Evolutionary conservation across 768 basidiomycete species (phyloP).

Genomic region (Boletus vermiculosoides): DNA sequence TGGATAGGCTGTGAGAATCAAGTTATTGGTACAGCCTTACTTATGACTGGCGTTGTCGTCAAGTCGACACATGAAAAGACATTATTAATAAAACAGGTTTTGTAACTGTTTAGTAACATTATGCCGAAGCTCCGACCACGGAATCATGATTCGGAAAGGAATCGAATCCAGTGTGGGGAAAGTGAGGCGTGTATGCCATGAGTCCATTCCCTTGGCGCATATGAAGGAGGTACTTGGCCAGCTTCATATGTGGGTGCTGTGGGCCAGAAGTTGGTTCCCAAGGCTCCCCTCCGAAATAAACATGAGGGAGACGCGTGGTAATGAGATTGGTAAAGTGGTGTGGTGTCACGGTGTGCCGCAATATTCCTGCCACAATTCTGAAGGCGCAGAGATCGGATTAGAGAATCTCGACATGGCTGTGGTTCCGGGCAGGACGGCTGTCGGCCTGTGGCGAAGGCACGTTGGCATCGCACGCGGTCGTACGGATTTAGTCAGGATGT

Average conservation of each 20-base stretch:
- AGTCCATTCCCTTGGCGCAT: background rate
- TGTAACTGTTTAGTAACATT: background rate
- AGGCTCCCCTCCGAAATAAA: constrained; percentile 1
- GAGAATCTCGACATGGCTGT: background rate
- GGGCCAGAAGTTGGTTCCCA: background rate
- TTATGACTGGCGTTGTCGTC: constrained; percentile 3
- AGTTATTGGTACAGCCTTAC: background rate
- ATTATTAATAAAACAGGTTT: background rate
- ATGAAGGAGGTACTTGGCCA: background rate
- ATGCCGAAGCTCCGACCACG: background rate
- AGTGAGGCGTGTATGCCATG: constrained; percentile 2
- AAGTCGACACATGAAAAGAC: constrained; percentile 6
- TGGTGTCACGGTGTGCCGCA: constrained; percentile 6
- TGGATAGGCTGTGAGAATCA: constrained; percentile 7
- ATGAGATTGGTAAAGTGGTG: background rate
- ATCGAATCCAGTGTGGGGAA: constrained; percentile 14
- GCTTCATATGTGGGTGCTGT: constrained; percentile 5
- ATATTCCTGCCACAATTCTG: constrained; percentile 8
- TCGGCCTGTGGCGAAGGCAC: constrained; percentile 21
- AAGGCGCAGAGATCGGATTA: constrained; percentile 13
- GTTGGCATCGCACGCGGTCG: constrained; percentile 4
- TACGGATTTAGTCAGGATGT: background rate
- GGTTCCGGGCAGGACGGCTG: constrained; percentile 3
- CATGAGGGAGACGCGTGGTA: constrained; percentile 14
- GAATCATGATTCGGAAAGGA: constrained; percentile 2